Base-by-base conservation (phyloP, 495 filamentous ascomycete species). In the Aspergillus bridgeri region DNA sequence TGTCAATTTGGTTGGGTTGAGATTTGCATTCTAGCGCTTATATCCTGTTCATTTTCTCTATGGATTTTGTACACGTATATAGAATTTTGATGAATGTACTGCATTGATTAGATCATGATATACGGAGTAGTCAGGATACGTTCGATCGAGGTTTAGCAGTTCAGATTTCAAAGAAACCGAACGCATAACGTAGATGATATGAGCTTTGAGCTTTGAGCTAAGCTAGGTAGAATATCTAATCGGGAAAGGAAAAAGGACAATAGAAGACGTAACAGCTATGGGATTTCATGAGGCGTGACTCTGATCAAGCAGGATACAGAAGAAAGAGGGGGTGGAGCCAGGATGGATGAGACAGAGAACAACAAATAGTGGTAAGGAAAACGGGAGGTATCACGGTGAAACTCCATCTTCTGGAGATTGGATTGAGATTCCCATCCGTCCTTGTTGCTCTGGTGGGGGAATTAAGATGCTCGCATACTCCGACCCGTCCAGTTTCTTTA, bases 281-380 rank as follows among this genome's bases (percentile, higher is more conserved):
- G 60, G 54, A 69, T 74, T 47, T 76, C 74, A 73, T 76, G 74
- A 76, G 67, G 72, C 74, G 71, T 75, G 67, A 76, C 61, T 75
- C 65, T 56, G 60, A 62, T 65, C 66, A 71, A 66, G 65, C 64
- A 68, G 61, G 67, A 69, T 65, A 67, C 63, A 59, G 62, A 69
- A 29, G 27, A 29, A 29, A 29, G 11, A 29, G 27, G 42, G 24
- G n/a, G 24, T 50, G 25, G 23, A 29, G 42, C 51, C 42, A 54
- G 18, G 9, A 47, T 27, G 29, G 42, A 38, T 38, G 33, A 38
- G 33, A 15, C 33, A 38, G 13, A 38, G 33, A 38, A 29, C 27
- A 29, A 7, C 6, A 4, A 4, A 7, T 29, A 29, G 11, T 7
- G 27, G 27, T 29, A 29, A n/a, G 27, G 27, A 29, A 27, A 29